Conservation (phyloP, 768 basidiomycete genomes). For the Termitomyces sp. region DNA sequence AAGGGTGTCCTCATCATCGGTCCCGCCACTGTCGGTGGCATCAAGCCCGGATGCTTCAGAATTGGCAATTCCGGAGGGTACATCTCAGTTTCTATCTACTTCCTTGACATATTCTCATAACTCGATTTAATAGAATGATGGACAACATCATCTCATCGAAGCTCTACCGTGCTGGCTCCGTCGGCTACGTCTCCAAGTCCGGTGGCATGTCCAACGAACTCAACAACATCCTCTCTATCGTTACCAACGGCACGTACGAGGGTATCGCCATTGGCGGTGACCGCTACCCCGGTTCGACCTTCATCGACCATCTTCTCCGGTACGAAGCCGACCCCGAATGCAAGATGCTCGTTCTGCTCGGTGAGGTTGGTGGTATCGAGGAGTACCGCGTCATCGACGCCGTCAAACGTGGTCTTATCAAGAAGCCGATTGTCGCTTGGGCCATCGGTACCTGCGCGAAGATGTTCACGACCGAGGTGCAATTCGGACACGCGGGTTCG, state of each 20-base stretch:
- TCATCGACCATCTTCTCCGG: constrained; percentile 97
- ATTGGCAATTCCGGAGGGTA: constrained; percentile 98
- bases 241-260: constrained; percentile 98
- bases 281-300: constrained; percentile 96
- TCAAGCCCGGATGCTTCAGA: constrained; percentile 99
- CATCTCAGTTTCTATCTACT: constrained; percentile 19
- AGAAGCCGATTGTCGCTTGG: constrained; percentile 99
- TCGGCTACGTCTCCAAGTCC: constrained; percentile 99
- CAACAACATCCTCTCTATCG: constrained; percentile 97
- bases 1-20: constrained; percentile 89
- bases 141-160: constrained; percentile 99
- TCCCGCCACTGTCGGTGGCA: constrained; percentile 97
- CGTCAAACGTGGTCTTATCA: constrained; percentile 89
- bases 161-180: constrained; percentile 95
- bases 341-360: constrained; percentile 98
- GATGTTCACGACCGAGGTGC: constrained; percentile 99
- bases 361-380: constrained; percentile 98
- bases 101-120: background rate
- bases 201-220: constrained; percentile 99
- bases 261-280: constrained; percentile 99
- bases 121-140: constrained; percentile 75
- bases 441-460: constrained; percentile 99
- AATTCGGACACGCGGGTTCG: constrained; percentile 97
- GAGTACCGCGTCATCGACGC: constrained; percentile 99
- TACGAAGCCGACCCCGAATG: constrained; percentile 97